These are phyloP conservation scores for Colletotrichum karsti DNA, from an alignment of 2,329 filamentous ascomycete genomes.

Conservation along the genomic window DNA sequence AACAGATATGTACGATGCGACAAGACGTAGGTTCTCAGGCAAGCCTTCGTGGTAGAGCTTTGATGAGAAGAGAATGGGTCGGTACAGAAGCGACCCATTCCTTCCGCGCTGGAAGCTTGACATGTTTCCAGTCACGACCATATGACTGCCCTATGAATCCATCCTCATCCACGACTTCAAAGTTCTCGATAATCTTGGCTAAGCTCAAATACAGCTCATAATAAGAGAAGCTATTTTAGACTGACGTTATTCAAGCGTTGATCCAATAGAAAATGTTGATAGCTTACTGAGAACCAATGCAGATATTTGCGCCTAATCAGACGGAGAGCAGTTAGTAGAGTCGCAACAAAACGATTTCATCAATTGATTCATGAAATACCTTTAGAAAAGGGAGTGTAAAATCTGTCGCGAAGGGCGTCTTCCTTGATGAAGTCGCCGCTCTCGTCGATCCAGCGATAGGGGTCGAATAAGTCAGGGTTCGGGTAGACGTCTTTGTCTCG, in stretches of 20 bases:
- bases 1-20: too few species aligned
- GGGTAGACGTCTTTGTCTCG: conserved; percentile 37
- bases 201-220: background rate
- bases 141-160: background rate
- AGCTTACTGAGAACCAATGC: conserved; percentile 38
- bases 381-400: conserved; percentile 39
- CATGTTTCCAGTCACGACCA: conserved; percentile 24
- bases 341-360: too few species aligned
- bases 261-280: too few species aligned
- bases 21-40: too few species aligned
- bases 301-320: conserved; percentile 30
- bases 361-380: conserved; percentile 12
- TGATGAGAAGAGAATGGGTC: background rate
- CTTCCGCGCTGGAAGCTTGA: conserved; percentile 30
- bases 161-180: background rate
- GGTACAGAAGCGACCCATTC: conserved; percentile 35
- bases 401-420: conserved; percentile 33
- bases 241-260: background rate
- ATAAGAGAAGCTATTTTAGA: background rate
- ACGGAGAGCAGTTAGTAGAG: too few species aligned
- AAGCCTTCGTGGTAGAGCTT: background rate
- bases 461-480: conserved; percentile 33
- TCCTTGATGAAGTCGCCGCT: conserved; percentile 15
- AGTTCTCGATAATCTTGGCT: background rate
- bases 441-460: conserved; percentile 35